Conservation (phyloP, 2,329 filamentous ascomycete species). For the Botrytis aclada region DNA sequence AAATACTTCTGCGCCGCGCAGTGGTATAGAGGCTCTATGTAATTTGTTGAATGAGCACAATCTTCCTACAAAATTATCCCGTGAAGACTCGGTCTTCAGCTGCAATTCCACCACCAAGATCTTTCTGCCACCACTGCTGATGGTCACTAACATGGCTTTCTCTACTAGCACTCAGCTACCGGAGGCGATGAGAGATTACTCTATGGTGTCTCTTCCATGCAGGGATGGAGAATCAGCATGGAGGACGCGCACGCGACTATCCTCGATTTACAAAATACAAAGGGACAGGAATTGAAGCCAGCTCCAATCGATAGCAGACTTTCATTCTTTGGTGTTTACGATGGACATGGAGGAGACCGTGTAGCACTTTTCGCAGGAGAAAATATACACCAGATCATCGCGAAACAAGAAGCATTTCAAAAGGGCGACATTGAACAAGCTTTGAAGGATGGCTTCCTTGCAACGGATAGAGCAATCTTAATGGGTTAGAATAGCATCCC, state of each 20-base stretch:
- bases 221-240: slow-evolving; percentile 99
- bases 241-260: slow-evolving; percentile 91
- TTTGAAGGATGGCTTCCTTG: slow-evolving; percentile 94
- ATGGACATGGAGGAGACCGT: slow-evolving; percentile 95
- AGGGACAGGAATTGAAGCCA: slow-evolving; percentile 50
- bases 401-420: slow-evolving; percentile 93
- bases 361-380: slow-evolving; percentile 91
- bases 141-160: slow-evolving; percentile 22
- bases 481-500: slow-evolving; percentile 62
- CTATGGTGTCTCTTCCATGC: slow-evolving; percentile 97
- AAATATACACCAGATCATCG: slow-evolving; percentile 88
- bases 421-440: slow-evolving; percentile 90
- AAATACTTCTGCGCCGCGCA: not conserved
- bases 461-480: slow-evolving; percentile 91
- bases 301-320: slow-evolving; percentile 67
- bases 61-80: not conserved
- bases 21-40: not conserved
- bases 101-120: not conserved
- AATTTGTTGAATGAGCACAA: not conserved
- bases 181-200: slow-evolving; percentile 90
- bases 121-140: not conserved
- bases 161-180: slow-evolving; percentile 71
- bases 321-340: slow-evolving; percentile 97
- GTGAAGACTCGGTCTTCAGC: not conserved
- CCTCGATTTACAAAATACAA: slow-evolving; percentile 73